Conservation (phyloP, 2,329 filamentous ascomycete species). For the Phyllosticta citriasiana region DNA sequence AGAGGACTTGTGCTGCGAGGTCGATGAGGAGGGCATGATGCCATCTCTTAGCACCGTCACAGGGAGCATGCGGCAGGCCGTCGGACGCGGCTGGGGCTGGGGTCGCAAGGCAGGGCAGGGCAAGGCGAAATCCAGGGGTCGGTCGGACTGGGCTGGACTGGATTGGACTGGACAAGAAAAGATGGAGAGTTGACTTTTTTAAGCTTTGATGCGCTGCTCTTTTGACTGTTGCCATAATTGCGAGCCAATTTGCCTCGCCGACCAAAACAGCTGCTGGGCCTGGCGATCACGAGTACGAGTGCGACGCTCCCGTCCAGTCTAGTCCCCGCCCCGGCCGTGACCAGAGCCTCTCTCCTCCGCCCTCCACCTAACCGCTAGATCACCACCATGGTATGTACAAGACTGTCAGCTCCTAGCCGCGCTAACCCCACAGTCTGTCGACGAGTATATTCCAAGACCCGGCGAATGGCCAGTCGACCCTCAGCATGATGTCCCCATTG, state of each 20-base stretch:
- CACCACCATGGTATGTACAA: conserved; percentile 1
- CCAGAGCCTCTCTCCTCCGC: background rate
- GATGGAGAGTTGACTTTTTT: background rate
- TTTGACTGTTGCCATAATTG: background rate
- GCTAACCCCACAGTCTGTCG: conserved; percentile 11
- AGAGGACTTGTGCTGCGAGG: background rate
- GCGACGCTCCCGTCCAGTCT: background rate
- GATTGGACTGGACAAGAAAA: no score
- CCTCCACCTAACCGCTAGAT: background rate
- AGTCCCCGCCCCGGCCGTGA: background rate
- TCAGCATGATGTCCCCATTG: conserved; percentile 48
- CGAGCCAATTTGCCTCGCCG: background rate
- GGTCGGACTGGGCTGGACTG: background rate
- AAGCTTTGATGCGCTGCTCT: background rate
- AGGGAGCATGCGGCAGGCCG: conserved; percentile 6
- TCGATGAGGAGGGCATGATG: conserved; percentile 9
- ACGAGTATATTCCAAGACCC: conserved; percentile 38
- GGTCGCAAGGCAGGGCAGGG: background rate
- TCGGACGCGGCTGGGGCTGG: conserved; percentile 3
- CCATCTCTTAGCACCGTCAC: background rate
- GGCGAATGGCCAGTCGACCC: conserved; percentile 57
- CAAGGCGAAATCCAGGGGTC: background rate
- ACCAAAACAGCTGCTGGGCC: background rate
- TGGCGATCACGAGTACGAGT: background rate
- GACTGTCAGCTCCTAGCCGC: background rate